Evolutionary conservation across 371 early-diverging fungal genomes (phyloP).

Genomic region (Rhizopus arrhizus): DNA sequence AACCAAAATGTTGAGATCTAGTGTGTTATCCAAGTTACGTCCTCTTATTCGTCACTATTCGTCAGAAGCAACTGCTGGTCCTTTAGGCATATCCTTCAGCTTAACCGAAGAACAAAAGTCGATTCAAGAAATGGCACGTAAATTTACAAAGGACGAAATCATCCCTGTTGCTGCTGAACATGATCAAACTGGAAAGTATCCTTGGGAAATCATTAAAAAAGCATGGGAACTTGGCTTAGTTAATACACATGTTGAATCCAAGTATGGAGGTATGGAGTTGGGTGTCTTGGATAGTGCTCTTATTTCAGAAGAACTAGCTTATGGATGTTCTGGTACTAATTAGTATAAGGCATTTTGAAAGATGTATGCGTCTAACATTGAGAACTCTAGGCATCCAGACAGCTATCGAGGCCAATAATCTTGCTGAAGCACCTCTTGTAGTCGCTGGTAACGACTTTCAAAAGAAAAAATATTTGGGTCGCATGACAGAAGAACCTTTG

Average conservation of each 20-base stretch:
- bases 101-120: conserved; percentile 85
- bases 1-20: conserved; percentile 11
- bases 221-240: conserved; percentile 95
- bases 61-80: conserved; percentile 20
- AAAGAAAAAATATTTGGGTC: conserved; percentile 90
- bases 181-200: conserved; percentile 93
- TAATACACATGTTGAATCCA: conserved; percentile 88
- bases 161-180: conserved; percentile 94
- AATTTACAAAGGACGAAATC: conserved; percentile 90
- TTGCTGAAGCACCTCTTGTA: conserved; percentile 93
- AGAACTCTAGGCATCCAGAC: conserved; percentile 75
- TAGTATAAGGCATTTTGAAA: neutral
- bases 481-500: conserved; percentile 92
- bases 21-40: conserved; percentile 5
- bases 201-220: conserved; percentile 88
- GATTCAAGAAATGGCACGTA: conserved; percentile 90
- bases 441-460: conserved; percentile 84
- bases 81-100: conserved; percentile 57
- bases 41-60: conserved; percentile 14
- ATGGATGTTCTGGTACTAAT: conserved; percentile 83
- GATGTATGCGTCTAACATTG: neutral
- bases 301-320: conserved; percentile 89
- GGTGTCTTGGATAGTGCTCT: conserved; percentile 82
- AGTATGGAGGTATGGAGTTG: conserved; percentile 87
- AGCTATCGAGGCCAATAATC: conserved; percentile 94